Evolutionary conservation across 2,329 filamentous ascomycete species (phyloP).

Genomic region (Epichloe amarillans): DNA sequence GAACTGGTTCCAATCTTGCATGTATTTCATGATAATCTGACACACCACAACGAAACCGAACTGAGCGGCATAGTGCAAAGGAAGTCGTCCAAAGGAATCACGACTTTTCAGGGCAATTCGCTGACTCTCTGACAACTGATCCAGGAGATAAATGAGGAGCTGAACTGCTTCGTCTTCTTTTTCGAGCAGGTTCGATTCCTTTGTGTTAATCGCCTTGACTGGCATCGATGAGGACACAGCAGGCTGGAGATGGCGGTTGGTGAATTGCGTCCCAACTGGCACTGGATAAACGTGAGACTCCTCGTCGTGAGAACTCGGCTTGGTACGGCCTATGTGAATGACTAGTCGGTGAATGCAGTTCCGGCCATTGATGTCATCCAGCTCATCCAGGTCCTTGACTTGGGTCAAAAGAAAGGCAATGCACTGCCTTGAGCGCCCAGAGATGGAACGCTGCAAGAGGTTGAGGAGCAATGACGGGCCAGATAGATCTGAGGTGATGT

Average conservation of each 20-base stretch:
- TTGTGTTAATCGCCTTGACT: constrained; percentile 46
- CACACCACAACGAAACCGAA: constrained; percentile 90
- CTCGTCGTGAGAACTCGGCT: constrained; percentile 36
- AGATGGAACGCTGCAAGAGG: constrained; percentile 64
- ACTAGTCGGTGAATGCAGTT: constrained; percentile 90
- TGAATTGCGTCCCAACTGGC: constrained; percentile 39
- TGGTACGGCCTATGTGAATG: constrained; percentile 78
- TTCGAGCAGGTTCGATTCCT: constrained; percentile 52
- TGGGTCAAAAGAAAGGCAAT: constrained; percentile 58
- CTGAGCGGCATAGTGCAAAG: constrained; percentile 87
- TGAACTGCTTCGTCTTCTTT: constrained; percentile 65
- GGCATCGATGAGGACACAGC: constrained; percentile 53
- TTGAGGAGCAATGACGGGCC: constrained; percentile 63
- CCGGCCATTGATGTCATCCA: constrained; percentile 84
- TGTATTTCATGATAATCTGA: constrained; percentile 71
- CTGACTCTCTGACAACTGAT: constrained; percentile 55
- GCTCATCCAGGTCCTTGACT: constrained; percentile 63
- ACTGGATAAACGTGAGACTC: constrained; percentile 38
- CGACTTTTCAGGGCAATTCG: constrained; percentile 50
- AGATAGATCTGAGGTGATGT: constrained; percentile 23
- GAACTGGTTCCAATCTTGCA: constrained; percentile 83
- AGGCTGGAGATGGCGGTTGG: constrained; percentile 65
- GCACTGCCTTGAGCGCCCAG: constrained; percentile 52
- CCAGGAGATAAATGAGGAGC: constrained; percentile 49
- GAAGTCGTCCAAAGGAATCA: constrained; percentile 71